These are phyloP conservation scores for Trametes polyzona DNA, from an alignment of 1,284 basidiomycete species.

Conservation along the genomic window DNA sequence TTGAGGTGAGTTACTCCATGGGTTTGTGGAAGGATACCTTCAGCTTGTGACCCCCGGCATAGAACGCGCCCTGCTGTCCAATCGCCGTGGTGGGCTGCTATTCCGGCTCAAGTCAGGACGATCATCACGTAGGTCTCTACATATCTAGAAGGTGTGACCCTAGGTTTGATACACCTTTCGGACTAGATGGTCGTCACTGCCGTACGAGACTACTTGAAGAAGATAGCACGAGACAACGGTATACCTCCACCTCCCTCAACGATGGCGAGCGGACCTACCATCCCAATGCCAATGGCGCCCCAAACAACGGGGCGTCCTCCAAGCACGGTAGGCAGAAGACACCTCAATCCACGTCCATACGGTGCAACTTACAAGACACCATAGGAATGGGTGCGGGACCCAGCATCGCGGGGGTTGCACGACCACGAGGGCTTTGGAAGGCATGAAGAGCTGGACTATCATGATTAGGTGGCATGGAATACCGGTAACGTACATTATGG, in stretches of 20 bases:
- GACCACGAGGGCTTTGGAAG: constrained; percentile 16
- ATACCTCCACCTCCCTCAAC: constrained; percentile 29
- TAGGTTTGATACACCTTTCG: not conserved
- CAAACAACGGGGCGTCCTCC: constrained; percentile 21
- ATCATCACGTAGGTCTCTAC: constrained; percentile 65
- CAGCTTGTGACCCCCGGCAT: not conserved
- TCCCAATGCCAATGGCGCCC: constrained; percentile 16
- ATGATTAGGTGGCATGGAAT: constrained; percentile 21
- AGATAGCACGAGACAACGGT: constrained; percentile 48
- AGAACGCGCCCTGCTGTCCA: constrained; percentile 83
- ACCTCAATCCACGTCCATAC: constrained; percentile 16
- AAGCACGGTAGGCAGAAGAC: constrained; percentile 28
- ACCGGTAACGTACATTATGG: constrained; percentile 15
- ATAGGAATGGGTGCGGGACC: constrained; percentile 23
- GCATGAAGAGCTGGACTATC: constrained; percentile 27
- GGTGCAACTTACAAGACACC: constrained; percentile 18
- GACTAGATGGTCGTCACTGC: constrained; percentile 64
- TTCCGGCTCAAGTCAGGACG: constrained; percentile 80
- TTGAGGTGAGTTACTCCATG: constrained; percentile 58
- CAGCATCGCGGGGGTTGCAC: constrained; percentile 19
- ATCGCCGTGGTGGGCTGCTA: constrained; percentile 80
- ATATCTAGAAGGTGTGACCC: not conserved
- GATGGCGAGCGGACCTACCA: constrained; percentile 24
- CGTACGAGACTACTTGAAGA: constrained; percentile 71
- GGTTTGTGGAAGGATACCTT: not conserved